Evolutionary conservation across 495 filamentous ascomycete genomes (phyloP).

Genomic region (Trichoderma erinaceum): DNA sequence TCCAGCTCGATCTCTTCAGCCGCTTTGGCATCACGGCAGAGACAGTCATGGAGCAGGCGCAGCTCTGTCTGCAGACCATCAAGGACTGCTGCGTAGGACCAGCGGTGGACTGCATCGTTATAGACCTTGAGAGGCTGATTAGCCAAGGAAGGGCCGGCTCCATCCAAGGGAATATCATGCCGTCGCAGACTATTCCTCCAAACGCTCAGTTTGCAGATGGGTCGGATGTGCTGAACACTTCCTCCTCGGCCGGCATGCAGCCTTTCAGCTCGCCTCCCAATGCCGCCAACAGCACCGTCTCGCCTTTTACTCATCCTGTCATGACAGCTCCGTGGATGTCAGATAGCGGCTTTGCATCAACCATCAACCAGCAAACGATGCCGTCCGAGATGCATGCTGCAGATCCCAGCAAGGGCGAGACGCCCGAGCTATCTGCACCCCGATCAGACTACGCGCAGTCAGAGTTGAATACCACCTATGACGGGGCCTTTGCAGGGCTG

Average conservation of each 20-base stretch:
- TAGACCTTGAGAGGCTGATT: constrained; percentile 15
- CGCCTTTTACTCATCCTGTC: not conserved
- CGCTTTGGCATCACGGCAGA: constrained; percentile 24
- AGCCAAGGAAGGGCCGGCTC: not conserved
- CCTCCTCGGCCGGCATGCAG: not conserved
- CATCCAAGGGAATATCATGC: not conserved
- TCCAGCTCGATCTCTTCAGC: constrained; percentile 21
- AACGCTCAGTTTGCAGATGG: not conserved
- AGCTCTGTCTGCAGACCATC: constrained; percentile 27
- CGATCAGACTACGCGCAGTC: constrained; percentile 5
- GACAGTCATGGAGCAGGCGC: constrained; percentile 26
- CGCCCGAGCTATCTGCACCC: not conserved
- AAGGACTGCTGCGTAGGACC: constrained; percentile 18
- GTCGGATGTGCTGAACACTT: not conserved
- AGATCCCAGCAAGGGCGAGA: not conserved
- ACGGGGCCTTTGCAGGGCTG: constrained; percentile 12
- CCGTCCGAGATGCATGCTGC: constrained; percentile 7
- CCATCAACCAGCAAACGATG: not conserved
- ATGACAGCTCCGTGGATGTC: constrained; percentile 14
- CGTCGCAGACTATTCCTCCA: not conserved
- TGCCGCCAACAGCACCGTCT: not conserved
- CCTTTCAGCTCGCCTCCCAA: not conserved
- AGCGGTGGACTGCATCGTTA: constrained; percentile 12
- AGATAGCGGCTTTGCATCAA: not conserved
- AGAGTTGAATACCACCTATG: constrained; percentile 9